Evolutionary conservation across 2,329 filamentous ascomycete species (phyloP).

Genomic region (Exophiala dermatitidis): DNA sequence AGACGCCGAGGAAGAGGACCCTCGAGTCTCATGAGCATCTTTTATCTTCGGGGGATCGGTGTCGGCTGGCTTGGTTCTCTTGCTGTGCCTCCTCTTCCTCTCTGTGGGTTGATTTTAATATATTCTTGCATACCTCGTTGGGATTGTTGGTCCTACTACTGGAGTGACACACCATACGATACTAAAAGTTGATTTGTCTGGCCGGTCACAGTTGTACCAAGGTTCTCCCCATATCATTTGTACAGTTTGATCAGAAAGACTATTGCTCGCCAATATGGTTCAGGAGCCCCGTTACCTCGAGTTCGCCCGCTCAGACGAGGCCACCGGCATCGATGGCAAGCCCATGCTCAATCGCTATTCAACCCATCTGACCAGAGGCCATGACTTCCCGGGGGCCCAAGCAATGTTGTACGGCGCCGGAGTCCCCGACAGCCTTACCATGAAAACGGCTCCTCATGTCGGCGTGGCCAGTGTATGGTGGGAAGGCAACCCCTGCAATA

Average conservation of each 20-base stretch:
- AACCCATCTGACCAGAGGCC: slow-evolving; percentile 67
- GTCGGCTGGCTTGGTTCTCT: no score
- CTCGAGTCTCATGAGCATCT: neutral
- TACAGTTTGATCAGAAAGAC: no score
- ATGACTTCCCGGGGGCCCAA: slow-evolving; percentile 91
- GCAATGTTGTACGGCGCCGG: slow-evolving; percentile 94
- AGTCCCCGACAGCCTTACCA: slow-evolving; percentile 70
- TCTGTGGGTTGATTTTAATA: no score
- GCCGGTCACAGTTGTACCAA: no score
- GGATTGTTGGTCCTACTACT: no score
- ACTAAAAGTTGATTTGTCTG: no score
- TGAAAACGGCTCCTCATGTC: slow-evolving; percentile 86
- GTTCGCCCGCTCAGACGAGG: slow-evolving; percentile 50
- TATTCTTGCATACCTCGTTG: no score
- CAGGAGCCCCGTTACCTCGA: slow-evolving; percentile 45
- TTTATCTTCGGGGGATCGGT: no score
- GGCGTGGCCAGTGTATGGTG: slow-evolving; percentile 92
- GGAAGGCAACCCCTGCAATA: slow-evolving; percentile 93
- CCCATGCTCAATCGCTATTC: slow-evolving; percentile 80
- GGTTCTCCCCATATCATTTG: no score
- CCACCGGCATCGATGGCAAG: slow-evolving; percentile 49
- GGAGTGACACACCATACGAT: no score
- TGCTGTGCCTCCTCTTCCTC: neutral
- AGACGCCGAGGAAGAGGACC: neutral
- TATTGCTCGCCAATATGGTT: slow-evolving; percentile 4